These are phyloP conservation scores for Ulota crispa DNA, from an alignment of 225 moss, liverwort and hornwort genomes.

Conservation along the genomic window DNA sequence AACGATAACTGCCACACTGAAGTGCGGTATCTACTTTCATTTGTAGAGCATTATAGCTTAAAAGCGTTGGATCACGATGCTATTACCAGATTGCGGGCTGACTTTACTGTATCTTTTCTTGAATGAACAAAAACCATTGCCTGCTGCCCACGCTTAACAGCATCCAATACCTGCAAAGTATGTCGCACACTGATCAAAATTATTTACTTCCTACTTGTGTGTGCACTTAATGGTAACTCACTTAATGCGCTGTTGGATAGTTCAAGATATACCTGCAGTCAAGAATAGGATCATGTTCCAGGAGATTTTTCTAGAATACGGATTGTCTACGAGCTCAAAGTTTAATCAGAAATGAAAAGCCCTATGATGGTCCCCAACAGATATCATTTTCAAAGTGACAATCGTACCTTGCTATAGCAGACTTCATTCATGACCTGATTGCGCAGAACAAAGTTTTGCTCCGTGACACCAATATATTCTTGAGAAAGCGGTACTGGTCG, in stretches of 20 bases:
- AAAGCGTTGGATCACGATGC: background rate
- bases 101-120: slow-evolving; percentile 96
- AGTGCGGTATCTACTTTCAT: background rate
- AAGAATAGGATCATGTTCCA: slow-evolving; percentile 13
- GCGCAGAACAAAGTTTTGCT: slow-evolving; percentile 80
- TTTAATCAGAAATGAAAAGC: slow-evolving; percentile 17
- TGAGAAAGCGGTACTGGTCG: slow-evolving; percentile 95
- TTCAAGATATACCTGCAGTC: background rate
- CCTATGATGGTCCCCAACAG: background rate
- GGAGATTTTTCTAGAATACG: background rate
- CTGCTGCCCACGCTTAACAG: slow-evolving; percentile 83
- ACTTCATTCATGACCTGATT: slow-evolving; percentile 96
- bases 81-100: slow-evolving; percentile 81
- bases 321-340: slow-evolving; percentile 9
- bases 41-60: background rate
- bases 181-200: background rate
- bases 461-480: slow-evolving; percentile 94
- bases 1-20: background rate
- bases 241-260: background rate
- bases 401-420: slow-evolving; percentile 85
- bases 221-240: slow-evolving; percentile 6
- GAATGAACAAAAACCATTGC: slow-evolving; percentile 98
- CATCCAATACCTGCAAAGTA: slow-evolving; percentile 70
- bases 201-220: slow-evolving; percentile 1
- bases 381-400: background rate